Conservation (phyloP, 495 filamentous ascomycete genomes). For the Penicillium paradoxum region DNA sequence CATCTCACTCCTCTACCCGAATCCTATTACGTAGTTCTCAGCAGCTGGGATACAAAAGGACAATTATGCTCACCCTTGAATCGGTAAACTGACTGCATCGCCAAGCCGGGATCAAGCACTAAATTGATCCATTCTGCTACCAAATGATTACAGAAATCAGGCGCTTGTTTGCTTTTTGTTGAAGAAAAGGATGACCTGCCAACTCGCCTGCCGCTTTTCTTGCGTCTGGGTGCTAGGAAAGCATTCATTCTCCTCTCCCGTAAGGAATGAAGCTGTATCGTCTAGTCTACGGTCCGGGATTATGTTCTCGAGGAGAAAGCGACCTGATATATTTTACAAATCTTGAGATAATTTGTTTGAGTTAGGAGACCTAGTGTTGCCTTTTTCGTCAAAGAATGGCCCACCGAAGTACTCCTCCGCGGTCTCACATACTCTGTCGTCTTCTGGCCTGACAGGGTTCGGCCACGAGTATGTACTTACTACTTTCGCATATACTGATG, state of each 20-base stretch:
- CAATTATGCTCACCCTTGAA: too few relatives aligned
- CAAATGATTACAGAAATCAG: slow-evolving; percentile 25
- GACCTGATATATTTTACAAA: slow-evolving; percentile 31
- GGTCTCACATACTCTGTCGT: slow-evolving; percentile 31
- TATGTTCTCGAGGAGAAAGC: slow-evolving; percentile 32
- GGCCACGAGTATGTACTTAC: slow-evolving; percentile 34
- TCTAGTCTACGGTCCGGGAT: slow-evolving; percentile 32
- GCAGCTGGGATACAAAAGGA: too few relatives aligned
- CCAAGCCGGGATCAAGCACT: too few relatives aligned
- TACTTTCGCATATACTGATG: slow-evolving; percentile 36
- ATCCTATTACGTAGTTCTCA: too few relatives aligned
- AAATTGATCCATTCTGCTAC: too few relatives aligned
- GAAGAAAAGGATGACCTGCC: slow-evolving; percentile 34
- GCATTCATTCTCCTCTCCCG: slow-evolving; percentile 42
- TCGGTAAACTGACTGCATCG: too few relatives aligned
- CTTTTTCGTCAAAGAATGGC: slow-evolving; percentile 35
- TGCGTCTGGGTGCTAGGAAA: slow-evolving; percentile 31
- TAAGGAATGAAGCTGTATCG: slow-evolving; percentile 28
- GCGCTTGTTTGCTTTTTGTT: slow-evolving; percentile 27
- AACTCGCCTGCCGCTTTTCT: slow-evolving; percentile 36
- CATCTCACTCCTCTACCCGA: too few relatives aligned
- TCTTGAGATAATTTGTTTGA: slow-evolving; percentile 21
- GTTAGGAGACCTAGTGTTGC: slow-evolving; percentile 24
- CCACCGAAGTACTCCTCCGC: slow-evolving; percentile 35
- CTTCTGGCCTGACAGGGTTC: slow-evolving; percentile 29